These are phyloP conservation scores for Clavispora phyllophila DNA, from an alignment of 805 yeast species.

Conservation along the genomic window DNA sequence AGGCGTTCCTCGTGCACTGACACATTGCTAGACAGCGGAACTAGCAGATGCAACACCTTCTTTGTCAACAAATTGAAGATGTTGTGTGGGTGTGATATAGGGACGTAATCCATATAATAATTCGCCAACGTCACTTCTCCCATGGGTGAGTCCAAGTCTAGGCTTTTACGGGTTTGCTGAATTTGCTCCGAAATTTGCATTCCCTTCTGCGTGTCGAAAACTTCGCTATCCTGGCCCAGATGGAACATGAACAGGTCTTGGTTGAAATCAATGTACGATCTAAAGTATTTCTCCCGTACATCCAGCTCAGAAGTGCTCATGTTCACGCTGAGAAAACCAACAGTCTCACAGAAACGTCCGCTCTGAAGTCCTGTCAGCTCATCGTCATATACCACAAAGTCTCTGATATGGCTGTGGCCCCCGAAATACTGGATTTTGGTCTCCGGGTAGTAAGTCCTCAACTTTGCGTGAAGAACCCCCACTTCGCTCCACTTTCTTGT, in stretches of 20 bases:
- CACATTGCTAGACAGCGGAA: slow-evolving; percentile 17
- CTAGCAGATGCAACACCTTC: slow-evolving; percentile 48
- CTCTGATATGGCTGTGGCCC: slow-evolving; percentile 91
- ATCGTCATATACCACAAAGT: slow-evolving; percentile 65
- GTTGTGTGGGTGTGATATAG: slow-evolving; percentile 44
- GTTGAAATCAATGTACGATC: slow-evolving; percentile 84
- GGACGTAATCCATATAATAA: slow-evolving; percentile 64
- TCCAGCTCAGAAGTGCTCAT: slow-evolving; percentile 10
- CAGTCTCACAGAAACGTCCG: slow-evolving; percentile 88
- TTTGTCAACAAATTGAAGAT: slow-evolving; percentile 56
- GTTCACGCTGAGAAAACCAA: slow-evolving; percentile 76
- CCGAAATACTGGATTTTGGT: slow-evolving; percentile 81
- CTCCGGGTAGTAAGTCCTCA: slow-evolving; percentile 58
- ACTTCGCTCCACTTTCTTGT: slow-evolving; percentile 51
- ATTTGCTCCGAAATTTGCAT: slow-evolving; percentile 42
- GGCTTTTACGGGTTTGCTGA: slow-evolving; percentile 33
- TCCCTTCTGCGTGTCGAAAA: slow-evolving; percentile 58
- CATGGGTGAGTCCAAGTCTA: slow-evolving; percentile 50
- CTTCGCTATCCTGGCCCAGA: slow-evolving; percentile 25
- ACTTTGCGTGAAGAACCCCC: slow-evolving; percentile 37
- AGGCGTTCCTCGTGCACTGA: slow-evolving; percentile 26
- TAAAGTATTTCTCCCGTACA: slow-evolving; percentile 26
- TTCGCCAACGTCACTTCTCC: slow-evolving; percentile 61
- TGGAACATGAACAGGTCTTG: slow-evolving; percentile 66
- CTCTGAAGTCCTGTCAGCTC: slow-evolving; percentile 78